A percentile compares a stretch with the other conserved stretches of the same genome.
These are phyloP conservation scores for Venturia asperata DNA, from an alignment of 2,329 filamentous ascomycete genomes.

Conservation along the genomic window DNA sequence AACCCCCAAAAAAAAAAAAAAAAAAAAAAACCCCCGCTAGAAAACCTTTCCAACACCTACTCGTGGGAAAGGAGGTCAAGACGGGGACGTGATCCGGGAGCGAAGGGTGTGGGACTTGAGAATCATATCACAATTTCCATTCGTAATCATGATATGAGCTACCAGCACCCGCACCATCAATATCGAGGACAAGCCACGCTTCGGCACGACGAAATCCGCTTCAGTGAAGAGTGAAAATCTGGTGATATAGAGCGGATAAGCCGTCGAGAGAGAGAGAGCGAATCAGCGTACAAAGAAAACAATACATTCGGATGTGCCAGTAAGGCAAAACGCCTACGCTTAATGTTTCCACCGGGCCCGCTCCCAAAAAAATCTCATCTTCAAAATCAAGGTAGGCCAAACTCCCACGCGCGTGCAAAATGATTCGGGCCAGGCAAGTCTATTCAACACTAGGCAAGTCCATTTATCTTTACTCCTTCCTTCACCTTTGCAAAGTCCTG, in stretches of 20 bases:
- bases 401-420: conserved; percentile 1
- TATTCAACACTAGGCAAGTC: neutral
- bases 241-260: neutral
- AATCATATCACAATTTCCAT: neutral
- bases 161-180: neutral
- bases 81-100: too few species aligned
- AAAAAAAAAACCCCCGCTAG: too few species aligned
- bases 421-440: neutral
- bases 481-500: conserved; percentile 49
- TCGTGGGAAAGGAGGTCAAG: too few species aligned
- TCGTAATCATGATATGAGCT: neutral
- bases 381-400: neutral
- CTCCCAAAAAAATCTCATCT: neutral
- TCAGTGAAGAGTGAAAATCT: neutral
- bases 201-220: neutral
- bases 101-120: too few species aligned
- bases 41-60: too few species aligned
- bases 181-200: too few species aligned
- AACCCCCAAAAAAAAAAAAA: too few species aligned
- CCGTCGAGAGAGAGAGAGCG: neutral
- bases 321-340: neutral
- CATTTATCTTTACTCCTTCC: conserved; percentile 32
- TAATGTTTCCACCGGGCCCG: neutral
- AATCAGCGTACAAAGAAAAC: neutral
- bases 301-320: neutral